Evolutionary conservation across 768 basidiomycete genomes (phyloP).

Genomic region (Boletus reticuloceps): DNA sequence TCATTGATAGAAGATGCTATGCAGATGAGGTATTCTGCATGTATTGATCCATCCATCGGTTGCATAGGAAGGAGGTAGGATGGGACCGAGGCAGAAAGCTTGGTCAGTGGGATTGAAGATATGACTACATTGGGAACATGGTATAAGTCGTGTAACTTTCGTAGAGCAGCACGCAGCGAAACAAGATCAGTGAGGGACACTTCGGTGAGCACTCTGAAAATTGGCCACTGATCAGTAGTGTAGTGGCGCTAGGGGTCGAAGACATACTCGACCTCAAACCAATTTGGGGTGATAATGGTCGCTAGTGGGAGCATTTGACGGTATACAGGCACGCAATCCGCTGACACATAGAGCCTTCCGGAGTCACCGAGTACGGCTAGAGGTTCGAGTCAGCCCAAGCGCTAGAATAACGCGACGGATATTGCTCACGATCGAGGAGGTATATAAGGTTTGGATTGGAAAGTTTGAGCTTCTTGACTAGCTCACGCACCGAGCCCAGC

Average conservation of each 20-base stretch:
- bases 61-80: slow-evolving; percentile 35
- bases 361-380: slow-evolving; percentile 94
- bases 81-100: slow-evolving; percentile 59
- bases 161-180: slow-evolving; percentile 68
- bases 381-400: neutral
- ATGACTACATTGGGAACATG: slow-evolving; percentile 85
- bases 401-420: neutral
- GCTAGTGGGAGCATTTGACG: slow-evolving; percentile 75
- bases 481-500: slow-evolving; percentile 59
- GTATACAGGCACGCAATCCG: slow-evolving; percentile 86
- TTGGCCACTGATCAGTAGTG: neutral
- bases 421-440: slow-evolving; percentile 81
- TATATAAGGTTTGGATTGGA: slow-evolving; percentile 68
- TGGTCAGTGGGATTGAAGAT: slow-evolving; percentile 78
- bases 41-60: neutral
- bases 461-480: slow-evolving; percentile 59
- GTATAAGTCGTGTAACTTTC: slow-evolving; percentile 72
- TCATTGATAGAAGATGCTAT: slow-evolving; percentile 60
- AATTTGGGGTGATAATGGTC: slow-evolving; percentile 94
- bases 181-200: slow-evolving; percentile 60
- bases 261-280: slow-evolving; percentile 92
- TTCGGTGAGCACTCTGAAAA: slow-evolving; percentile 69
- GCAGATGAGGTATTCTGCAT: slow-evolving; percentile 63
- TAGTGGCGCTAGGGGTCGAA: neutral
- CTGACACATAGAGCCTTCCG: slow-evolving; percentile 83